Conservation (phyloP, 441 rosid genomes). For the Jatropha multifida region DNA sequence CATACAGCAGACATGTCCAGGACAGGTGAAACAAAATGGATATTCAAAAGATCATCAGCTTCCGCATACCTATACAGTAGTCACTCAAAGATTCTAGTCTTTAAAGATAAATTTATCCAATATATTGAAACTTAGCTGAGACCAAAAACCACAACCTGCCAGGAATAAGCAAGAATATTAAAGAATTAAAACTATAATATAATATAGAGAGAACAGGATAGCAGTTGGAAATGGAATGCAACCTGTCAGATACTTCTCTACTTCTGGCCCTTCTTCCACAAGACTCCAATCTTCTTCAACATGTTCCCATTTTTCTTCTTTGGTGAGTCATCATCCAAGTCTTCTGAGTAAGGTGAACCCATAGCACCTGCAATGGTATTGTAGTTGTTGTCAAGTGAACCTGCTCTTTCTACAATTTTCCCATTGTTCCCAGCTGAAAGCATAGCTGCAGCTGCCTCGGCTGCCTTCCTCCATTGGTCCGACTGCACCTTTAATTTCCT, state of each 20-base stretch:
- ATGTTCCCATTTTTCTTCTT: slow-evolving; percentile 88
- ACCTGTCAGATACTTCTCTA: slow-evolving; percentile 27
- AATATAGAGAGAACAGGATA: not conserved
- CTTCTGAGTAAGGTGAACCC: slow-evolving; percentile 67
- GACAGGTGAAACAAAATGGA: slow-evolving; percentile 11
- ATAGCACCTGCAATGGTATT: slow-evolving; percentile 39
- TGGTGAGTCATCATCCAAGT: slow-evolving; percentile 77
- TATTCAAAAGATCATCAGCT: not conserved
- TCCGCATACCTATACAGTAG: slow-evolving; percentile 22
- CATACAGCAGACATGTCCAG: not conserved
- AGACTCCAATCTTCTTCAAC: slow-evolving; percentile 85
- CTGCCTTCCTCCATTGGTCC: slow-evolving; percentile 99
- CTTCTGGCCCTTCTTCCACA: slow-evolving; percentile 89
- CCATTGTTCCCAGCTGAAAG: slow-evolving; percentile 74
- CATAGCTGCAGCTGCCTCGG: slow-evolving; percentile 92
- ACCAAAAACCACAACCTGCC: slow-evolving; percentile 9
- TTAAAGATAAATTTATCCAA: not conserved
- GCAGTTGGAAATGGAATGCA: not conserved
- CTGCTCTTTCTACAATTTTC: slow-evolving; percentile 56
- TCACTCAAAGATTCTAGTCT: slow-evolving; percentile 4
- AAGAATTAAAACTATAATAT: not conserved
- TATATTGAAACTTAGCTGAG: not conserved
- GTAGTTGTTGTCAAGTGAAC: slow-evolving; percentile 51
- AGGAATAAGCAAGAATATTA: not conserved
- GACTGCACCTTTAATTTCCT: slow-evolving; percentile 92